Evolutionary conservation across 129 eudicot genomes (phyloP).

Genomic region (Lactuca sativa): DNA sequence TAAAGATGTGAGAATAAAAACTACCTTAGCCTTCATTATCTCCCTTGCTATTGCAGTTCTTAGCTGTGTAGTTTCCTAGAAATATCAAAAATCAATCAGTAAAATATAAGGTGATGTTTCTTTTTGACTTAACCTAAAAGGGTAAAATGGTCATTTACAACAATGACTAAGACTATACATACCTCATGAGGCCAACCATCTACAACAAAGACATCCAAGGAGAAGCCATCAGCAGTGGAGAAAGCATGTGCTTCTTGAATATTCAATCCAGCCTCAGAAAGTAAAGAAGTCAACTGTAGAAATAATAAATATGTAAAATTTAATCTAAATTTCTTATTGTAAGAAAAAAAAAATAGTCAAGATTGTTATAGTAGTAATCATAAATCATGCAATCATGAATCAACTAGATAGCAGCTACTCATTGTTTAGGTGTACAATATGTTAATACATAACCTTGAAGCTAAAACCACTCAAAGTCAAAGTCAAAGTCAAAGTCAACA

Average conservation of each 20-base stretch:
- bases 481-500: conserved; percentile 5
- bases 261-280: conserved; percentile 79
- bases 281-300: conserved; percentile 66
- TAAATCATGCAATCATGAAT: background rate
- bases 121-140: background rate
- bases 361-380: background rate
- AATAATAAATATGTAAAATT: conserved; percentile 3
- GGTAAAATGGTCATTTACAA: background rate
- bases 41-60: conserved; percentile 51
- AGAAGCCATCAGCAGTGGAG: conserved; percentile 89
- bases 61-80: conserved; percentile 71
- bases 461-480: background rate
- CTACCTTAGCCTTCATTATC: conserved; percentile 58
- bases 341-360: conserved; percentile 1
- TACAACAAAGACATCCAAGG: conserved; percentile 89
- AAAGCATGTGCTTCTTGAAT: conserved; percentile 92
- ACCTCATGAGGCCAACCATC: conserved; percentile 91
- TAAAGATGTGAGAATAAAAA: background rate
- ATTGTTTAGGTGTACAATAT: too few relatives aligned
- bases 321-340: conserved; percentile 1
- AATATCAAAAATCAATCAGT: conserved; percentile 21
- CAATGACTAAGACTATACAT: background rate
- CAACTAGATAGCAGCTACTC: too few relatives aligned
- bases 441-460: background rate
- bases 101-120: background rate